Base-by-base conservation (phyloP, 2,329 filamentous ascomycete genomes). In the Pestalotiopsis sp. region DNA sequence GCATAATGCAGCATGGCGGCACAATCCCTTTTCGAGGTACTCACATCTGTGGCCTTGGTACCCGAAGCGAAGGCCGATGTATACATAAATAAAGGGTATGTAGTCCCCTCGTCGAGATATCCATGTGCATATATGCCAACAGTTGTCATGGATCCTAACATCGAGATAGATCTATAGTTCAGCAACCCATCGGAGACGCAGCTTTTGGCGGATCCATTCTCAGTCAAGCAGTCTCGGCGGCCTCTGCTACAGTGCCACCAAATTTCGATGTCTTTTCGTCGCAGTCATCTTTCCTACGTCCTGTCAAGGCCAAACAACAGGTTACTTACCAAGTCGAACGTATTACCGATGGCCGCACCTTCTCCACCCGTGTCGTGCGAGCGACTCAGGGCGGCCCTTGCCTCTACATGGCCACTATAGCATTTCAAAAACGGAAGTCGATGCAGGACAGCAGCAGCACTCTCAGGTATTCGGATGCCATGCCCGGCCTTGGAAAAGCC, bases 241-340 rank as follows among this genome's bases (percentile, higher is more conserved):
- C 70, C 38, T 64, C n/a, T 23, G 57, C 69, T 1, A 73, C 70
- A 9, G 69, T 72, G 9, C 17, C 63, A 4, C 7, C 23, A 3
- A 60, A n/a, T 5, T 71, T 71, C 20, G 23, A 67, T n/a, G 40
- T 68, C 2, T 70, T 71, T 45, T 68, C 68, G 17, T 70, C 69
- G 40, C 72, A 72, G 23, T 73, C 70, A 2, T 70, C 72, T 4
- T 72, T 71, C 60, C 57, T 72, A 11, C 63, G 49, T 20, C 66
- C 70, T 11, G 38, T 66, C 12, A 67, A 58, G 20, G 68, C 59
- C 2, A 31, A 68, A 13, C 38, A 40, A 9, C 20, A 40, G n/a
- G 63, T 70, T 2, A 17, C 14, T n/a, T 68, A 70, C 25, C 63
- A 40, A 2, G 66, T 70, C 14, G 66, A 70, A 9, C 66, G 58